phyloP scores from a whole-genome alignment of 2,329 filamentous ascomycete species.

The Pseudopyrenochaeta lycopersici region DNA sequence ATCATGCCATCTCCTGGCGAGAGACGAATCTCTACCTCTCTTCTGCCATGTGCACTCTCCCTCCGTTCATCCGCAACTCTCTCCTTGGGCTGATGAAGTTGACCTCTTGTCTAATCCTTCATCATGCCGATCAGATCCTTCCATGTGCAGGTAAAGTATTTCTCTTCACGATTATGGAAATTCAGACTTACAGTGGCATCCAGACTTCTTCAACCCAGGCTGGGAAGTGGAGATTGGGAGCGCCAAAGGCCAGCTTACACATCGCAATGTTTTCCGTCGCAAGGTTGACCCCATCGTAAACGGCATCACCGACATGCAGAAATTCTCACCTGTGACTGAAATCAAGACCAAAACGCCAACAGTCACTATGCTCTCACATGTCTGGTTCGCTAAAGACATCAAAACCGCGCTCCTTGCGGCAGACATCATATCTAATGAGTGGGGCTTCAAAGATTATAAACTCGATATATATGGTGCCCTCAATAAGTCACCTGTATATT shows the following conservation, averaged over 20 bases:
- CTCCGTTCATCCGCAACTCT: constrained; percentile 52
- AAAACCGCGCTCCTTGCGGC: constrained; percentile 71
- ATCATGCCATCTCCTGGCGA: constrained; percentile 70
- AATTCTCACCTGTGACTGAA: constrained; percentile 67
- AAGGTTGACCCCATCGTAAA: constrained; percentile 73
- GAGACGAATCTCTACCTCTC: constrained; percentile 58
- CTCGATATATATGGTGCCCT: constrained; percentile 71
- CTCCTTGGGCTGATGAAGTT: constrained; percentile 52
- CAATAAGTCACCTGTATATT: constrained; percentile 69
- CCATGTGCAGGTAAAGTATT: constrained; percentile 42
- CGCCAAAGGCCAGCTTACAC: constrained; percentile 64
- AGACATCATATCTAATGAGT: constrained; percentile 72
- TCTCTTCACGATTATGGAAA: too few relatives aligned
- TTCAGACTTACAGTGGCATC: constrained; percentile 35
- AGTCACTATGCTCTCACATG: constrained; percentile 71
- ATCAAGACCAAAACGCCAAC: constrained; percentile 68
- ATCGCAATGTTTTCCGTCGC: constrained; percentile 65
- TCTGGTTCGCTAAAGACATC: constrained; percentile 69
- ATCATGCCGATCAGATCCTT: constrained; percentile 65
- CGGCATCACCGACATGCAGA: constrained; percentile 71
- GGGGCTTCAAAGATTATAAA: constrained; percentile 71
- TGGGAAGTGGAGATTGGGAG: constrained; percentile 71
- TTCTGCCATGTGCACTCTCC: constrained; percentile 52
- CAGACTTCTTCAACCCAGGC: constrained; percentile 70
- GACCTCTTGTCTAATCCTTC: constrained; percentile 52